phyloP scores from a whole-genome alignment of 1,139 yeast species.

The Barnettozyma hawaiiensis region DNA sequence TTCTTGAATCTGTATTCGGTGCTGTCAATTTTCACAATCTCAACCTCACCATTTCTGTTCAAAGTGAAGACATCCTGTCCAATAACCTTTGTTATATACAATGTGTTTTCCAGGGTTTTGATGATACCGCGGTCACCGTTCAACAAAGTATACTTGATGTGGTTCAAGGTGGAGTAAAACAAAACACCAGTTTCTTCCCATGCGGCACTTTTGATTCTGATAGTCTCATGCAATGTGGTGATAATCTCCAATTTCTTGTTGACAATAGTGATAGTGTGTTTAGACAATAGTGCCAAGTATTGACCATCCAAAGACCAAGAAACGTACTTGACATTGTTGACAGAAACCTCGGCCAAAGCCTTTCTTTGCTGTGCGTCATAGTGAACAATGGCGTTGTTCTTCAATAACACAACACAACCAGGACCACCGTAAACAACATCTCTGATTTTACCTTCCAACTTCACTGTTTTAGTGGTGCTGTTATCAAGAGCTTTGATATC shows the following conservation, averaged over 20 bases:
- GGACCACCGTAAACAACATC: conserved; percentile 79
- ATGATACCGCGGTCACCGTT: conserved; percentile 95
- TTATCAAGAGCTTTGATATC: conserved; percentile 83
- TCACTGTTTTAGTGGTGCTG: conserved; percentile 73
- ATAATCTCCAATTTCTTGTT: conserved; percentile 71
- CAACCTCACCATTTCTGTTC: conserved; percentile 82
- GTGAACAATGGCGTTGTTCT: conserved; percentile 64
- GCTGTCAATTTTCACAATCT: conserved; percentile 77
- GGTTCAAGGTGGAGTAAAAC: conserved; percentile 90
- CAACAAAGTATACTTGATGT: conserved; percentile 85
- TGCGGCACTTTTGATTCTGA: conserved; percentile 93
- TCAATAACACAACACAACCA: conserved; percentile 75
- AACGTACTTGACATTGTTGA: conserved; percentile 80
- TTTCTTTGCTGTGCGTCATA: conserved; percentile 94
- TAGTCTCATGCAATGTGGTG: conserved; percentile 91
- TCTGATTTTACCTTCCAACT: conserved; percentile 62
- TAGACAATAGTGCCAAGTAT: conserved; percentile 81
- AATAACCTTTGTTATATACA: conserved; percentile 70
- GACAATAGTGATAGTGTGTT: conserved; percentile 89
- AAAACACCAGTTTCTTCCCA: conserved; percentile 96
- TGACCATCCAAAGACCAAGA: conserved; percentile 88
- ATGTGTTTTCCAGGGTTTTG: conserved; percentile 86
- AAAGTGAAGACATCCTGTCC: conserved; percentile 74
- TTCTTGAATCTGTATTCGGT: conserved; percentile 96
- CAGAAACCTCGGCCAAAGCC: conserved; percentile 62